Base-by-base conservation (phyloP, 345 rosid species). In the Hibiscus mutabilis region DNA sequence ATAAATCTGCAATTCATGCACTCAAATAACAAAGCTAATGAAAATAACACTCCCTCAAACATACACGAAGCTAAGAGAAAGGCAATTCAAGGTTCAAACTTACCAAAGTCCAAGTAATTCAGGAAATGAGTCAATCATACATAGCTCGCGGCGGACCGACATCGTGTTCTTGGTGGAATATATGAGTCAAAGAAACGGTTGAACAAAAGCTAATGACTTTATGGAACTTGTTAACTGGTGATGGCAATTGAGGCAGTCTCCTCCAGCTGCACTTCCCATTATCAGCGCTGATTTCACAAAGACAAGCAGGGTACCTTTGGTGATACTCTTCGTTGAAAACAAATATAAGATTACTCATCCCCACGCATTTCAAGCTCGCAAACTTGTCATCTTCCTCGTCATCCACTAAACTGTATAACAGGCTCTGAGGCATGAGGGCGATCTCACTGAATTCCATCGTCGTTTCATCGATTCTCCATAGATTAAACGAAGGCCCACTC, bases 151-250 rank as follows among this genome's bases (percentile, higher is more conserved):
- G 35, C 35, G 35, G 35, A 31, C 35, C 60, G 72, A 56, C 60
- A 52, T 71, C 82, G 31, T 75, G 84, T 35, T 69, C 84, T 1
- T 61, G 76, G 49, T 37, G 67, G 25, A 89, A 82, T 56, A 89
- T 56, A 29, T 77, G 80, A 24, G 22, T 76, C 68, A 84, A 79
- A 0, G 89, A 84, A 31, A 90, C 86, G 0, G 79, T 74, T 6
- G 98, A 93, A 69, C 89, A 89, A 65, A 89, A 93, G 79, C 88
- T 87, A 74, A 91, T 80, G 75, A 93, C 89, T 73, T 90, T 89
- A 74, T 91, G 98, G 69, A 90, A 91, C 84, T 93, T 84, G 67
- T 90, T 93, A 31, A 93, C 91, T 1, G 91, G 95, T 4, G 82
- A 90, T 19, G 93, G 89, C 85, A 89, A 81, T 8, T 22, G 82